A percentile compares a stretch with the other conserved stretches of the same genome.
Evolutionary conservation across 768 basidiomycete genomes (phyloP).

Genomic region (Lentinus tigrinus): DNA sequence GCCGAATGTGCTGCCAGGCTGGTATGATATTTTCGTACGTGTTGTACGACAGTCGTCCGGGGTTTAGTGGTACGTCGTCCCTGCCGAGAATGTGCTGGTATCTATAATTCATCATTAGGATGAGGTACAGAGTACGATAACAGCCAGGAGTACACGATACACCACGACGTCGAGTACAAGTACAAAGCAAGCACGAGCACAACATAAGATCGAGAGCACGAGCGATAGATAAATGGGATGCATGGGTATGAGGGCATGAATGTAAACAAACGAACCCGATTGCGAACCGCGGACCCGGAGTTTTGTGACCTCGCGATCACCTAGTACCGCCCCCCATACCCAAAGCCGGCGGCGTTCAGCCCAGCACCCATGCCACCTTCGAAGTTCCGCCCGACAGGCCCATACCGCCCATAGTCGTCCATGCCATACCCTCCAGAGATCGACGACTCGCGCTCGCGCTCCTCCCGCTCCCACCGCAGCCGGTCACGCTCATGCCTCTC

Average conservation of each 20-base stretch:
- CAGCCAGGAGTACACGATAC: background rate
- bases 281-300: too few relatives aligned
- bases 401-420: background rate
- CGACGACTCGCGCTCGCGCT: background rate
- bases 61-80: too few relatives aligned
- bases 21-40: too few relatives aligned
- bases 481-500: constrained; percentile 2
- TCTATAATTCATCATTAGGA: too few relatives aligned
- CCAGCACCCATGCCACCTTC: background rate
- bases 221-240: too few relatives aligned
- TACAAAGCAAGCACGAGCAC: background rate
- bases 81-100: too few relatives aligned
- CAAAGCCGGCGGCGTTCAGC: background rate
- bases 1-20: too few relatives aligned
- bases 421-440: background rate
- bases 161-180: background rate
- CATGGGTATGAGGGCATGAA: too few relatives aligned
- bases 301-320: background rate
- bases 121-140: too few relatives aligned
- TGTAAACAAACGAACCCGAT: too few relatives aligned
- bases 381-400: background rate
- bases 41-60: too few relatives aligned
- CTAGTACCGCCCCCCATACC: constrained; percentile 4
- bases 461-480: constrained; percentile 1
- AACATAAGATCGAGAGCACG: too few relatives aligned